Base-by-base conservation (phyloP, 2,329 filamentous ascomycete genomes). In the Pseudodiploospora longispora region DNA sequence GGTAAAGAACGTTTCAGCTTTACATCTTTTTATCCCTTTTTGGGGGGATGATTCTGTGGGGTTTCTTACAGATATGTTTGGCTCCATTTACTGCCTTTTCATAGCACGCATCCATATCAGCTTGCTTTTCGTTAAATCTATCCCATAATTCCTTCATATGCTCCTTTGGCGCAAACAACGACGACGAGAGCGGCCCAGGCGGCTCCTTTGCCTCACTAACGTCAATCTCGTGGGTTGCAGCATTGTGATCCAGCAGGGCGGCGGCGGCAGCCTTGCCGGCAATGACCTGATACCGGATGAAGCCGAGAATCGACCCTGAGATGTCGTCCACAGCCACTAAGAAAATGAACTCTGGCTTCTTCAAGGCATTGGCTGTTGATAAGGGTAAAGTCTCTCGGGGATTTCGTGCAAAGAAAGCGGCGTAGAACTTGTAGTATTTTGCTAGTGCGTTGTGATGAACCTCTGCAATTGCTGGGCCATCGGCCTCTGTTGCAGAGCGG, bases 131-230 rank as follows among this genome's bases (percentile, higher is more conserved):
- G 29, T 41, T 44, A 42, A 55, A 53, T 44, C 42, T 46, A 36
- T 49, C 46, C 53, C 55, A 55, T 35, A 57, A 36, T n/a, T 32
- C 44, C 44, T 53, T 47, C 42, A 54, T 30, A 12, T 47, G 48
- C 27, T 47, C 40, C 37, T 54, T 54, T 5, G 37, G 36, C 9
- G 41, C 45, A 38, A 49, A 50, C 2, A 50, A 41, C 19, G 50
- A 48, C 3, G 19, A 19, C 19, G 19, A 19, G 19, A 19, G 19
- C 12, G 47, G 42, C 10, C n/a, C 36, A 12, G 37, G 8, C 7
- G 38, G 10, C 6, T n/a, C 30, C 6, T 41, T 12, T 4, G 29
- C 40, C 10, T 39, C 40, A 27, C n/a, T 27, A 10, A 5, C 7
- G 9, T 27, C 27, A 34, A 19, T 28, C n/a, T 19, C 30, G n/a